These are phyloP conservation scores for Skeletonema menzelii DNA, from an alignment of 108 stramenopile species.

Conservation along the genomic window DNA sequence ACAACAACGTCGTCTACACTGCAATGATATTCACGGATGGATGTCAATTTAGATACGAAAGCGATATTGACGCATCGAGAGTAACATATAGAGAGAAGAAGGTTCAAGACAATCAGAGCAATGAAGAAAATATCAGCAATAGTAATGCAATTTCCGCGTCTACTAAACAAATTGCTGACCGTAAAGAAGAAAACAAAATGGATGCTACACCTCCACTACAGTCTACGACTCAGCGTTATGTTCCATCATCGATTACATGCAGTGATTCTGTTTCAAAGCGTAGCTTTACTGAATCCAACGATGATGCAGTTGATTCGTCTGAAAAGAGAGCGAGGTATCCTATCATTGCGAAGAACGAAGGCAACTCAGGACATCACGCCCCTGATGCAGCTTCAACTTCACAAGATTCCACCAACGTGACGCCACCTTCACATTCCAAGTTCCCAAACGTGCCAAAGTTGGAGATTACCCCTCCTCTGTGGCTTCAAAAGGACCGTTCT, in stretches of 20 bases:
- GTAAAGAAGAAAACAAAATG: neutral
- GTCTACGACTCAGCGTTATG: neutral
- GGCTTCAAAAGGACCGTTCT: constrained; percentile 14
- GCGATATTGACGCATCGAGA: neutral
- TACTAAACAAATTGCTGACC: neutral
- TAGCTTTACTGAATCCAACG: neutral
- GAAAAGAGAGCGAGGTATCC: neutral
- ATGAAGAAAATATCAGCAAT: neutral
- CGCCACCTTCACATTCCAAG: too few species aligned
- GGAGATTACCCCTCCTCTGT: constrained; percentile 3
- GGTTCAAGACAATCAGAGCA: neutral
- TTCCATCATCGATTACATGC: neutral
- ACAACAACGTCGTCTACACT: neutral
- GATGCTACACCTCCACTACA: neutral
- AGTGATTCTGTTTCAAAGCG: neutral
- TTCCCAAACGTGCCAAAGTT: neutral
- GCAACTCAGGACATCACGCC: too few species aligned
- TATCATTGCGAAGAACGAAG: neutral
- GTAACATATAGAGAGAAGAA: neutral
- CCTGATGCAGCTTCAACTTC: too few species aligned
- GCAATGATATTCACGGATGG: neutral
- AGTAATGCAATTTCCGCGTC: neutral
- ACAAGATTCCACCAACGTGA: too few species aligned
- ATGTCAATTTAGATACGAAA: neutral
- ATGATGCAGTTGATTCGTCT: neutral